phyloP scores from a whole-genome alignment of 2,329 filamentous ascomycete genomes.

The Phyllosticta citriasiana region DNA sequence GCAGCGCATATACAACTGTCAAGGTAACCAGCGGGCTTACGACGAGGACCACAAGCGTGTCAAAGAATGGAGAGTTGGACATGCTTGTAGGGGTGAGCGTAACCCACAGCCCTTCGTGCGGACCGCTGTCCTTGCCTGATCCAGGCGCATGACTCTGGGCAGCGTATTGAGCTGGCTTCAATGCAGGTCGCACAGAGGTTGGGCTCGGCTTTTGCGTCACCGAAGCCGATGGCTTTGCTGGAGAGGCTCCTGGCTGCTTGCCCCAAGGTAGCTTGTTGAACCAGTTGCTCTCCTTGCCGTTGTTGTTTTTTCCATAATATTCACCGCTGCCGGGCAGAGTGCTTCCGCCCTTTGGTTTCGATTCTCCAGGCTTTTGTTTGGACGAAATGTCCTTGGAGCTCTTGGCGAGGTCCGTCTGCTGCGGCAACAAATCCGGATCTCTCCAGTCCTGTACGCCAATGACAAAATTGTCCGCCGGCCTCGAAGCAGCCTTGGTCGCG shows the following conservation, averaged over 20 bases:
- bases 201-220: constrained; percentile 14
- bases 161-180: neutral
- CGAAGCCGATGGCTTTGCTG: constrained; percentile 8
- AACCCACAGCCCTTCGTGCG: constrained; percentile 83
- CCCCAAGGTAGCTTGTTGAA: constrained; percentile 17
- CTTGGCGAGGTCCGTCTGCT: constrained; percentile 20
- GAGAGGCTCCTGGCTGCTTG: constrained; percentile 14
- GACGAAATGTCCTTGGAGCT: constrained; percentile 11
- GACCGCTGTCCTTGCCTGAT: constrained; percentile 19
- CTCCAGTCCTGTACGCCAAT: constrained; percentile 85
- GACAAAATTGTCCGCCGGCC: constrained; percentile 51
- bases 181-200: neutral
- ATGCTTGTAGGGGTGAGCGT: constrained; percentile 82
- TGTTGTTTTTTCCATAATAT: constrained; percentile 36
- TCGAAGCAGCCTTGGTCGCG: constrained; percentile 1
- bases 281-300: constrained; percentile 19
- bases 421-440: constrained; percentile 60
- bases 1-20: constrained; percentile 81
- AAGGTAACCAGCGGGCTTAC: constrained; percentile 87
- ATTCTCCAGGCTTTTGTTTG: constrained; percentile 3
- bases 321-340: constrained; percentile 65
- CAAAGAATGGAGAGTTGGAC: constrained; percentile 86
- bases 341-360: constrained; percentile 49
- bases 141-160: neutral
- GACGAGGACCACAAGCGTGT: constrained; percentile 92